These are phyloP conservation scores for Zymoseptoria brevis DNA, from an alignment of 2,329 filamentous ascomycete genomes.

Conservation along the genomic window DNA sequence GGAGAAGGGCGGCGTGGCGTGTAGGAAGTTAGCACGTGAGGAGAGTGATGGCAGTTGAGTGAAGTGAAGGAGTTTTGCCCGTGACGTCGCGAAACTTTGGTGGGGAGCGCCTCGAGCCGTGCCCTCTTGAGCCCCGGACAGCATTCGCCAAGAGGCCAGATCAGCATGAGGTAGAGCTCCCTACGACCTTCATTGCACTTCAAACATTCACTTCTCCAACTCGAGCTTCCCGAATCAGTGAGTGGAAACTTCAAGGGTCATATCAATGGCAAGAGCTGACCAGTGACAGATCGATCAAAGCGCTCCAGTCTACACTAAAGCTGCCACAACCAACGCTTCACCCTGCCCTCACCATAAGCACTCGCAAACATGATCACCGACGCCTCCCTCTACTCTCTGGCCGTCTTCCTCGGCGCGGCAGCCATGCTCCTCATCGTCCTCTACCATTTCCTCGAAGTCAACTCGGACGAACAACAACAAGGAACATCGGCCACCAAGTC, in stretches of 20 bases:
- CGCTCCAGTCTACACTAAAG: neutral
- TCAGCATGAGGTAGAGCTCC: neutral
- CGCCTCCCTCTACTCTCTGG: constrained; percentile 79
- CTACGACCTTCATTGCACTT: neutral
- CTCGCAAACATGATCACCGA: constrained; percentile 78
- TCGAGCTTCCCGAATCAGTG: neutral
- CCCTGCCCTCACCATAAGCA: neutral
- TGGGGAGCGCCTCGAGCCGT: neutral
- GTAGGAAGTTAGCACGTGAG: too few species aligned
- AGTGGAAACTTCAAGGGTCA: neutral
- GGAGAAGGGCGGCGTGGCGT: too few species aligned
- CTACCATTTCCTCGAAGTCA: constrained; percentile 95
- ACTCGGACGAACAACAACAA: constrained; percentile 47
- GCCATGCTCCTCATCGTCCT: constrained; percentile 89
- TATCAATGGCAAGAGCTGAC: neutral
- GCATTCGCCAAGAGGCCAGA: neutral
- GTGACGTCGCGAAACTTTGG: neutral
- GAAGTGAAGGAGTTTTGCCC: neutral
- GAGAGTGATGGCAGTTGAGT: neutral
- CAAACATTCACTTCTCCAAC: neutral
- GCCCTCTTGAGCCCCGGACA: neutral
- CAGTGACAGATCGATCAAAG: neutral
- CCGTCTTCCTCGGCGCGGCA: constrained; percentile 82
- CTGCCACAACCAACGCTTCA: neutral
- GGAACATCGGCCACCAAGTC: neutral